Evolutionary conservation across 1,284 basidiomycete species (phyloP), one percentile per base, ranked within the genome.

Genomic region (Ustanciosporium gigantosporum): DNA sequence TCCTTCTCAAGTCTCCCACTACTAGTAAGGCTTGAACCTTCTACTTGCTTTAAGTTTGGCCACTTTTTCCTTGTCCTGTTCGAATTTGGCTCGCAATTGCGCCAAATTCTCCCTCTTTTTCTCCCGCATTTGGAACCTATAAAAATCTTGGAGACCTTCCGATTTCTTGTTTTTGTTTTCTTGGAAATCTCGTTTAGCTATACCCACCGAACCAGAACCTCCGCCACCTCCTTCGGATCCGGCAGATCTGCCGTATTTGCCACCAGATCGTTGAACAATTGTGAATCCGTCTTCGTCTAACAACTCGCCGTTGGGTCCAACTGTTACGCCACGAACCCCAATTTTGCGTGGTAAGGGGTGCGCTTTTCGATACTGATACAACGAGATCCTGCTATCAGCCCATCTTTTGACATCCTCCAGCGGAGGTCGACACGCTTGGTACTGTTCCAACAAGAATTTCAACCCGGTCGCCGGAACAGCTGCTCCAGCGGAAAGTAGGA

Each of bases 241-340:
- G 3, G 53, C 68, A 2, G 64, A 57, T 7, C 70, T 60, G 2
- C 74, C 75, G 49, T 73, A 76, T 31, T 68, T 68, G 37, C 61
- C 64, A n/a, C n/a, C n/a, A 23, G 70, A 69, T 15, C 62, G 46
- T 36, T 74, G 72, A 25, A 77, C 75, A 37, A 77, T 77, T 39
- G 60, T 71, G 48, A 77, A 77, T 13, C 75, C 75, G 39, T 77
- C 75, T 35, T 56, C 65, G 51, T 77, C 75, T 19, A 77, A 49
- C 6, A 76, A 45, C 41, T 76, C 74, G 42, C 75, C 75, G 6
- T 65, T 45, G 11, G 72, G 55, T 14, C 75, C 75, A 32, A 72
- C 46, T 21, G 56, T 60, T 17, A 72, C 74, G 16, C 62, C 72
- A 25, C 68, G 43, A 16, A 76, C 73, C 31, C 71, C 70, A 13